A percentile compares a stretch with the other conserved stretches of the same genome.
Evolutionary conservation across 306 rosid species (phyloP).

Genomic region (Abrus pulchellus): DNA sequence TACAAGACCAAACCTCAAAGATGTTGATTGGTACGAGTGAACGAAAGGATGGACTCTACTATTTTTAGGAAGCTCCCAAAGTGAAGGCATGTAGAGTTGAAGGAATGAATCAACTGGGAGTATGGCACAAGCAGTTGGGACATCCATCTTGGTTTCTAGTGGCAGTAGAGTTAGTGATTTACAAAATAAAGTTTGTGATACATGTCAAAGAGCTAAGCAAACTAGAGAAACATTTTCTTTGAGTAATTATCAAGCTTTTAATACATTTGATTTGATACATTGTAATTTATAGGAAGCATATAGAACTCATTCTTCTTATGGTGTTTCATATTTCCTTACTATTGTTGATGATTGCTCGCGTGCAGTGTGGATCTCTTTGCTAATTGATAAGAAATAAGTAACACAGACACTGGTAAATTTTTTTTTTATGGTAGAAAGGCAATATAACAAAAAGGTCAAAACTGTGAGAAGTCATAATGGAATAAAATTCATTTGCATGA

Average conservation of each 20-base stretch:
- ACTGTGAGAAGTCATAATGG: too few relatives aligned
- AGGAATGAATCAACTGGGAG: neutral
- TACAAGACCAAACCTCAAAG: neutral
- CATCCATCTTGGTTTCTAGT: neutral
- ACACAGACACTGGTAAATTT: neutral
- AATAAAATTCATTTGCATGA: too few relatives aligned
- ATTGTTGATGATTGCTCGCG: neutral
- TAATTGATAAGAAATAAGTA: neutral
- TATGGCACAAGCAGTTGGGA: neutral
- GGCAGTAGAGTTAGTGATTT: neutral
- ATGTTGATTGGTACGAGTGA: neutral
- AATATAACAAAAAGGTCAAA: too few relatives aligned
- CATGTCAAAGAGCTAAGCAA: neutral
- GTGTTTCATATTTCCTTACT: neutral
- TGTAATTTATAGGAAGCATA: neutral
- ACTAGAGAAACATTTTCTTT: too few relatives aligned
- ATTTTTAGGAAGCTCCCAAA: neutral
- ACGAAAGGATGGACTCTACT: neutral
- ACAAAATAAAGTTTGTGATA: neutral
- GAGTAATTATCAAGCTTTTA: neutral
- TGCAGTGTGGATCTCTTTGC: neutral
- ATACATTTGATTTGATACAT: neutral
- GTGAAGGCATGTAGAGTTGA: neutral
- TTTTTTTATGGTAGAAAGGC: too few relatives aligned
- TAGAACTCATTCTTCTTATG: neutral